Evolutionary conservation across 2,329 filamentous ascomycete genomes (phyloP).

Genomic region (Ceratocystis variospora): DNA sequence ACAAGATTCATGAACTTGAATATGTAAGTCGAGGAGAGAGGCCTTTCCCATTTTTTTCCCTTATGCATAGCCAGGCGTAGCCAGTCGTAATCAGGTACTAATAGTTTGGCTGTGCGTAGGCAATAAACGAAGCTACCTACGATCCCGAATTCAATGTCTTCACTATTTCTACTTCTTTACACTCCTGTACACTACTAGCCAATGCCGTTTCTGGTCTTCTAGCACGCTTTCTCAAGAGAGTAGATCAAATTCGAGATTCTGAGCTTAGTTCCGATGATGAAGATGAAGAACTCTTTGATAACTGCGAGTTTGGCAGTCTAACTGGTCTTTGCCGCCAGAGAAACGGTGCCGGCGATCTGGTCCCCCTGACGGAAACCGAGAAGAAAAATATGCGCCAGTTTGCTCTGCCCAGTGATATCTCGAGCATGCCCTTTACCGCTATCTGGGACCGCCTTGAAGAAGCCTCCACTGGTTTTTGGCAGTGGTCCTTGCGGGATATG

Average conservation of each 20-base stretch:
- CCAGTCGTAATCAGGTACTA: no score
- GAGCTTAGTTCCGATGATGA: background rate
- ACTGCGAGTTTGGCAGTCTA: background rate
- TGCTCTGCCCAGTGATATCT: background rate
- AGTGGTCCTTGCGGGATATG: constrained; percentile 1
- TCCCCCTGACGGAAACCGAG: background rate
- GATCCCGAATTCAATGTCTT: background rate
- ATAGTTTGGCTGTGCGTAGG: background rate
- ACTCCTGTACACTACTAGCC: background rate
- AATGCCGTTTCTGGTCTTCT: background rate
- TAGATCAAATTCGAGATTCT: background rate
- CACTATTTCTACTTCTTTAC: background rate
- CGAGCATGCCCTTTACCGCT: background rate
- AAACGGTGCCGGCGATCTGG: background rate
- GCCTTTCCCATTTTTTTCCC: background rate
- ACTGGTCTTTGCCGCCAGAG: background rate
- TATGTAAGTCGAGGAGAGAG: background rate
- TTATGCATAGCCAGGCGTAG: background rate
- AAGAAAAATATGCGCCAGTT: background rate
- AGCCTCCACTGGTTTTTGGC: background rate
- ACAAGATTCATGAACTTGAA: background rate
- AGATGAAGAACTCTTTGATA: background rate
- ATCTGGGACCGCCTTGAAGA: constrained; percentile 8
- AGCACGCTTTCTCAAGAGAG: background rate
- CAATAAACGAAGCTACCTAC: background rate